Base-by-base conservation (phyloP, 352 stramenopile species). In the Globisporangium yorkense region DNA sequence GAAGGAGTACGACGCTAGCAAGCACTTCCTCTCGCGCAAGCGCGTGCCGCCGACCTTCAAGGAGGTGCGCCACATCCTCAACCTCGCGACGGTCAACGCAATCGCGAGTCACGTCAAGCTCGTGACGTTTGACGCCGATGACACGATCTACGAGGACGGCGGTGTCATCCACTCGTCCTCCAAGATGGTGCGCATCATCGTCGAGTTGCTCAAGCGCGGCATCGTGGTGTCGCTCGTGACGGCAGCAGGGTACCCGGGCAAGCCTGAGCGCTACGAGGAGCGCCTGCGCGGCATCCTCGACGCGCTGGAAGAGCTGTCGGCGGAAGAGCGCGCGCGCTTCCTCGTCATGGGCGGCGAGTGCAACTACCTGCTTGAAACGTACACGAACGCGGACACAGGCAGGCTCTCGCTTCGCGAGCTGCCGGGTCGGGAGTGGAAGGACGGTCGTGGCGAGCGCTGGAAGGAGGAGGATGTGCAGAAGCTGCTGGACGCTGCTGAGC, bases 321-420 rank as follows among this genome's bases (percentile, higher is more conserved):
- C 71, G 6, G 77, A 86, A 33, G 71, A 89, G 58, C 79, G 81
- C 40, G 76, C 80, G 41, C 74, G 80, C 6, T 93, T 93, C 61
- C 56, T 93, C 2, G 88, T 99, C 55, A 98, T 98, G 88, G 96
- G 96, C 50, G 96, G 96, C 27, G 96, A 99, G 72, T 98, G 93
- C 73, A 99, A 99, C 66, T 99, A 98, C 66, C 73, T 99, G 15
- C 70, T 91, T 12, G 84, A 90, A 57, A 87, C 79, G 29, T 72
- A 85, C 62, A 84, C 70, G 29, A 51, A 81, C 52, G 61, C 61
- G 27, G 58, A 52, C 7, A 79, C 69, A 7, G 67, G 68, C 13
- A 72, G 68, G 44, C 68, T 91, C 20, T 77, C 65, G 24, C 66
- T 95, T 33, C 72, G 76, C 5, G 71, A 92, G 57, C 88, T 96